These are phyloP conservation scores for Tetrahymena borealis DNA, from an alignment of 73 alveolate genomes.

Conservation along the genomic window DNA sequence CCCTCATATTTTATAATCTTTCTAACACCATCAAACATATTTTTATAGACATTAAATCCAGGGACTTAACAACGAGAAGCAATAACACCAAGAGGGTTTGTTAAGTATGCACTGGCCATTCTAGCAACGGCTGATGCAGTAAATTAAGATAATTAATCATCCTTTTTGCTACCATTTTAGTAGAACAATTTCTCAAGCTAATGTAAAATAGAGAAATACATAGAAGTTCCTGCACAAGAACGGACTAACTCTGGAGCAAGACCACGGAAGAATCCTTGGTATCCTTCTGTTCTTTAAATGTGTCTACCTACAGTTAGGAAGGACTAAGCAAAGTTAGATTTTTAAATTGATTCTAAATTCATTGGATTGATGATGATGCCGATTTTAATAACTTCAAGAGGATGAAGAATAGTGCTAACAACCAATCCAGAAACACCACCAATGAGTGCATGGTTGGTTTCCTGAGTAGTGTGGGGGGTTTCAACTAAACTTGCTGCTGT, in stretches of 20 bases:
- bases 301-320: not conserved
- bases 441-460: not conserved
- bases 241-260: slow-evolving; percentile 31
- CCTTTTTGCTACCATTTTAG: not conserved
- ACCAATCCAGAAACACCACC: not conserved
- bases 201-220: slow-evolving; percentile 11
- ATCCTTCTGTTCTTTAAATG: slow-evolving; percentile 8
- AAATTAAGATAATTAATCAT: slow-evolving; percentile 13
- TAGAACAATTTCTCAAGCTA: not conserved
- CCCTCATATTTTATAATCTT: slow-evolving; percentile 21
- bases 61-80: slow-evolving; percentile 28
- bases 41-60: slow-evolving; percentile 7
- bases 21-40: not conserved
- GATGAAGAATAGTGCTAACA: not conserved
- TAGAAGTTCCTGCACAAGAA: slow-evolving; percentile 16
- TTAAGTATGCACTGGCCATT: not conserved
- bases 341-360: not conserved
- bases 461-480: not conserved
- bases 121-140: slow-evolving; percentile 10
- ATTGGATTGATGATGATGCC: slow-evolving; percentile 16
- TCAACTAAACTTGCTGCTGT: not conserved
- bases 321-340: not conserved
- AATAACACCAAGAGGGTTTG: slow-evolving; percentile 21
- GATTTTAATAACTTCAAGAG: slow-evolving; percentile 28
- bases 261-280: slow-evolving; percentile 22